Conservation (phyloP, 2,329 filamentous ascomycete genomes). For the Fusarium brachygibbosum region DNA sequence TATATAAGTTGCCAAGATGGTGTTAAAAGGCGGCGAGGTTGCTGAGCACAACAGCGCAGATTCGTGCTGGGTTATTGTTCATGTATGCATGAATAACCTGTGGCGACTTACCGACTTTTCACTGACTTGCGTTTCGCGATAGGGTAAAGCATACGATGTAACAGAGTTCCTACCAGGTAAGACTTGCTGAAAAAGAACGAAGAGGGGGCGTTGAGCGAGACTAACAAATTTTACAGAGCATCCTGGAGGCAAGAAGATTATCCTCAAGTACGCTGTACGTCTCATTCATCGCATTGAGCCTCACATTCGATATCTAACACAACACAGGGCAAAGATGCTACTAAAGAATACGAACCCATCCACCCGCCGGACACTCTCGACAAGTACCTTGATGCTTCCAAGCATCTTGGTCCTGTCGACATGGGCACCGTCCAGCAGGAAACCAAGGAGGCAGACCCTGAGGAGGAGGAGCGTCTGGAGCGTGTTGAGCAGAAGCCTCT, state of each 20-base stretch:
- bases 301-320: slow-evolving; percentile 21
- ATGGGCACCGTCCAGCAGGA: slow-evolving; percentile 84
- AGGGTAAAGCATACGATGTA: slow-evolving; percentile 88
- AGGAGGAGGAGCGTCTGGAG: slow-evolving; percentile 75
- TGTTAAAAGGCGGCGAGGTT: slow-evolving; percentile 66
- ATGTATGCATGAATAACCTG: slow-evolving; percentile 63
- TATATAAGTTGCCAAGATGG: slow-evolving; percentile 51
- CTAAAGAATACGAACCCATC: slow-evolving; percentile 91
- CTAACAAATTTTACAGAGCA: slow-evolving; percentile 70
- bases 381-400: slow-evolving; percentile 85
- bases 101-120: slow-evolving; percentile 20
- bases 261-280: slow-evolving; percentile 88
- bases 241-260: slow-evolving; percentile 90
- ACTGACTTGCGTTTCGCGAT: slow-evolving; percentile 36
- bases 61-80: slow-evolving; percentile 92
- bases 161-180: slow-evolving; percentile 86
- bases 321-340: slow-evolving; percentile 84
- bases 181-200: slow-evolving; percentile 28
- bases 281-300: not conserved
- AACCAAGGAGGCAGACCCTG: slow-evolving; percentile 74
- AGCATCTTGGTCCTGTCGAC: slow-evolving; percentile 90
- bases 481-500: slow-evolving; percentile 81
- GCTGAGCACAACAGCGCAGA: slow-evolving; percentile 82
- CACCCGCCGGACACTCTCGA: slow-evolving; percentile 88
- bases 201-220: not conserved